These are phyloP conservation scores for Hyphopichia khmerensis DNA, from an alignment of 1,139 yeast species.

Conservation along the genomic window DNA sequence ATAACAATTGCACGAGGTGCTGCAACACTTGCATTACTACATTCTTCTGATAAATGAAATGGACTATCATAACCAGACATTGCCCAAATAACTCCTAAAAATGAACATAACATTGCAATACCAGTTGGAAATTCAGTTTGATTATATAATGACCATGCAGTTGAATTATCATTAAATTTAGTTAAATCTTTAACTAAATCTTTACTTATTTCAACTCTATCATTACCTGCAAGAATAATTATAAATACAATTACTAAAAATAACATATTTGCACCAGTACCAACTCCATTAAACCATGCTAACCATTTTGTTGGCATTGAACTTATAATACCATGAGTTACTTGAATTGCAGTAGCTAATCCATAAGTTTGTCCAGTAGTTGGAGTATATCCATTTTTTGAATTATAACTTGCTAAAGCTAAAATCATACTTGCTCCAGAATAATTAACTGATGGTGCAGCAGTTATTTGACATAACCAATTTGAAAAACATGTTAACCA, in stretches of 20 bases:
- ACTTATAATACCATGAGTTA: slow-evolving; percentile 49
- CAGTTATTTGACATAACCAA: slow-evolving; percentile 55
- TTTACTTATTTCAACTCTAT: slow-evolving; percentile 30
- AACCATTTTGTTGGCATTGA: slow-evolving; percentile 55
- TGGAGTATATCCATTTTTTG: slow-evolving; percentile 34
- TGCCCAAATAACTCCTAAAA: slow-evolving; percentile 71
- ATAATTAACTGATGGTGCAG: slow-evolving; percentile 65
- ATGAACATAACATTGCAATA: slow-evolving; percentile 57
- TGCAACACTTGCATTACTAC: slow-evolving; percentile 62
- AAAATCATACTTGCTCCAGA: slow-evolving; percentile 61
- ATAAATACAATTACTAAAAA: slow-evolving; percentile 57
- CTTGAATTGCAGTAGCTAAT: slow-evolving; percentile 51
- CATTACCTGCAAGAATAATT: slow-evolving; percentile 55
- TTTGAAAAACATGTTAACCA: slow-evolving; percentile 27
- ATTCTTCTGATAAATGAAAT: slow-evolving; percentile 71
- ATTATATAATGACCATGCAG: slow-evolving; percentile 61
- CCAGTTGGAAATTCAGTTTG: slow-evolving; percentile 71
- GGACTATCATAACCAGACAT: slow-evolving; percentile 79
- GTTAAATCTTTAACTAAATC: slow-evolving; percentile 20
- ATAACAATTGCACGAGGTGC: slow-evolving; percentile 68
- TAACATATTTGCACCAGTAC: slow-evolving; percentile 50
- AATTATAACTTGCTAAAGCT: slow-evolving; percentile 45
- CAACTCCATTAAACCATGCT: slow-evolving; percentile 53
- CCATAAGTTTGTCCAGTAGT: slow-evolving; percentile 51
- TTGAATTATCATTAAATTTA: slow-evolving; percentile 50